Evolutionary conservation across 2,329 filamentous ascomycete species (phyloP), one percentile per base, ranked within the genome.

Genomic region (Daldinia eschscholtzii): DNA sequence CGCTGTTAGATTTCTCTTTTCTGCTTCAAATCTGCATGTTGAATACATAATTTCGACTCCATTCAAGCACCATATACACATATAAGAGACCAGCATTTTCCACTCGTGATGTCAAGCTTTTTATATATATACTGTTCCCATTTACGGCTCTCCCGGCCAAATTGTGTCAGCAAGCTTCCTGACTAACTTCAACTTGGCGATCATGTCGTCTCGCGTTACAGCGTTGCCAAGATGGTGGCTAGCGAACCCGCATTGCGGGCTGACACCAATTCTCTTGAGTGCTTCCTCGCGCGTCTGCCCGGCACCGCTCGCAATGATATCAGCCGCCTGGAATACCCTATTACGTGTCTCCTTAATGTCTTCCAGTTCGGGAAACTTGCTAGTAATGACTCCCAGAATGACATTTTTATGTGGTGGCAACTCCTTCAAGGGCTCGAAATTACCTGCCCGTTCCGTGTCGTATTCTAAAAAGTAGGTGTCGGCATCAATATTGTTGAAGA

Each of bases 191-290:
- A 94, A 80, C 83, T 94, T 94, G 77, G 86, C 88, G 78, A 88
- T 87, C 90, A 93, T 92, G 71, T 92, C 91, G 46, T 92, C 87
- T 70, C 87, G 84, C 28, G 85, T 87, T 65, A 94, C 83, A 26
- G 88, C 85, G 77, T 94, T 93, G 0, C 92, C 92, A 74, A 88
- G 88, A 70, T 91, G 88, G 77, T 94, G 92, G 57, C 89, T 92
- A 28, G 91, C 92, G 78, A 92, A 92, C 2, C 90, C 90, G 77
- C 90, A 92, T 80, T 93, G 91, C 0, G 91, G 91, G 76, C 88
- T 91, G n/a, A 93, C 87, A 48, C 86, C 84, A 48, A 94, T 82
- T 72, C 90, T 86, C 79, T 90, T 85, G 10, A 94, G 81, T 0
- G 91, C 91, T 77, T 93, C 86, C 78, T 92, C 87, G 53, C 85